Evolutionary conservation across 2,329 filamentous ascomycete genomes (phyloP), one percentile per base, ranked within the genome.

Genomic region (Microdochium paspali): DNA sequence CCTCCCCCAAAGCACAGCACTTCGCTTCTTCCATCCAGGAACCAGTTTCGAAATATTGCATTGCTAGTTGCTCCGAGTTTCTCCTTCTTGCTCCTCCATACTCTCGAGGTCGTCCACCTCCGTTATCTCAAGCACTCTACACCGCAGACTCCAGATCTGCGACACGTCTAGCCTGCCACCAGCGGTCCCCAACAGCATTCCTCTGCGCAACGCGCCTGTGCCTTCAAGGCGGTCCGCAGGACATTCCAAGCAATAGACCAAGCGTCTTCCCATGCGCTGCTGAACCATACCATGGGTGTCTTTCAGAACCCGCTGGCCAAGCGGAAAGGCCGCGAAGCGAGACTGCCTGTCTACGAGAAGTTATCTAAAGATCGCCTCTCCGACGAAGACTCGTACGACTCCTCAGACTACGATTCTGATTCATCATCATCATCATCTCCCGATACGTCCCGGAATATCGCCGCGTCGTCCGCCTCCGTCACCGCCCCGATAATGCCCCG

Each of bases 361-460:
- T 47, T 70, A 31, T 54, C 2, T 66, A 58, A 79, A 54, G 76
- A 79, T 49, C 71, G 70, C 49, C 69, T 66, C 47, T 77, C 76
- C 42, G 42, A 44, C 21, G 71, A 76, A 51, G 70, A 76, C 49
- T 69, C 69, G 9, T 72, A 72, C 46, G 68, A 71, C 45, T 67
- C 72, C 43, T 61, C 61, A 35, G 64, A 67, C 47, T 60, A 61
- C 44, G 62, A 63, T 47, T 44, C 42, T 25, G 23, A 24, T 53
- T 59, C 69, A 51, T 58, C 69, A 47, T 64, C 71, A 31, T 68
- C 76, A 44, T 60, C 71, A 46, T 67, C 71, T 56, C 64, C 72
- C 49, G 66, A 67, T 49, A 73, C 74, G 52, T 86, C 84, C 5
- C 75, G 80, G 48, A 69, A 72, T 39, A 71, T 66, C 18, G 74